These are phyloP conservation scores for Cadophora sp. DNA, from an alignment of 2,329 filamentous ascomycete species.

Conservation along the genomic window DNA sequence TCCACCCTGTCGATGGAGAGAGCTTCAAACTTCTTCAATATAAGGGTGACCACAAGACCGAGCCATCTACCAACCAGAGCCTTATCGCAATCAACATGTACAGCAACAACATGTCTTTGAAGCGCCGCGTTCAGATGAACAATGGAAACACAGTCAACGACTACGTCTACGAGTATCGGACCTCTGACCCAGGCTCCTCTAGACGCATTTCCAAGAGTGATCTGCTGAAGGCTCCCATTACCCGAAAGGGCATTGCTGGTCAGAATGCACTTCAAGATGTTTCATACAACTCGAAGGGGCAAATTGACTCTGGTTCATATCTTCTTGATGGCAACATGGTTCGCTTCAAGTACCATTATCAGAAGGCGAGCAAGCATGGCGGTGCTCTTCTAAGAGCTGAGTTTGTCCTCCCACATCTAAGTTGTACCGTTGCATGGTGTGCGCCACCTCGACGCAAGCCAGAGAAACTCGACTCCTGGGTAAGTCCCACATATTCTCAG, in stretches of 20 bases:
- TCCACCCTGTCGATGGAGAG: slow-evolving; percentile 21
- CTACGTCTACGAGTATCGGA: slow-evolving; percentile 55
- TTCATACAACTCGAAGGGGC: slow-evolving; percentile 53
- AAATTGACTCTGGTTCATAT: slow-evolving; percentile 58
- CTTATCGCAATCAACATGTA: slow-evolving; percentile 56
- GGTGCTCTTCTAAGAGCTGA: slow-evolving; percentile 60
- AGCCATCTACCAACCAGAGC: slow-evolving; percentile 50
- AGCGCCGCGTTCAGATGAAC: slow-evolving; percentile 31
- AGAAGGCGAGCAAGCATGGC: slow-evolving; percentile 57
- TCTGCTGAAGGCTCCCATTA: slow-evolving; percentile 42
- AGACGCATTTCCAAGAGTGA: slow-evolving; percentile 30
- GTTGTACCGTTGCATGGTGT: slow-evolving; percentile 58
- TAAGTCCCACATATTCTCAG: slow-evolving; percentile 47
- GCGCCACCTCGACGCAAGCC: slow-evolving; percentile 55
- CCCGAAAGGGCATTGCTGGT: slow-evolving; percentile 55
- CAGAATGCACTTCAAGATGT: slow-evolving; percentile 37
- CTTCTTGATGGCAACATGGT: slow-evolving; percentile 57
- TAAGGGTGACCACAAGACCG: slow-evolving; percentile 43
- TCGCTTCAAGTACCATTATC: slow-evolving; percentile 60
- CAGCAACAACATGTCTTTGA: slow-evolving; percentile 53
- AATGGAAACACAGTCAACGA: slow-evolving; percentile 51
- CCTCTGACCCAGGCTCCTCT: slow-evolving; percentile 40
- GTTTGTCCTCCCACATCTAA: slow-evolving; percentile 58
- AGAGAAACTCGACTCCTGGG: slow-evolving; percentile 51
- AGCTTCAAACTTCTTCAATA: slow-evolving; percentile 31